Percentiles rank a stretch among this genome's conserved stretches.
These are phyloP conservation scores for Porcisia hertigi DNA, from an alignment of 208 protist genomes.

Conservation along the genomic window DNA sequence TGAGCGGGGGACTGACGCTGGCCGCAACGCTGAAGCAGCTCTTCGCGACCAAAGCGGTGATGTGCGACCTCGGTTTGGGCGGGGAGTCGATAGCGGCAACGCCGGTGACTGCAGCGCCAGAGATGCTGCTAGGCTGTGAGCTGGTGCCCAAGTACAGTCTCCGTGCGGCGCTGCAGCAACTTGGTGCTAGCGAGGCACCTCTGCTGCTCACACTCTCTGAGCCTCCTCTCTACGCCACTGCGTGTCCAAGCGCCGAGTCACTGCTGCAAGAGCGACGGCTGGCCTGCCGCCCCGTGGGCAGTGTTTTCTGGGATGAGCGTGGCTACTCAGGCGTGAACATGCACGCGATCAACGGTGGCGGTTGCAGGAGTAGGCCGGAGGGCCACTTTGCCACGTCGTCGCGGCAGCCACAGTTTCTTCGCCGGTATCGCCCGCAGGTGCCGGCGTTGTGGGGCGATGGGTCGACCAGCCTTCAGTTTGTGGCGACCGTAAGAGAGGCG, in stretches of 20 bases:
- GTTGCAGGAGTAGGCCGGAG: constrained; percentile 3
- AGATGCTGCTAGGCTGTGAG: constrained; percentile 16
- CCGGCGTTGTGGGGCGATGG: constrained; percentile 51
- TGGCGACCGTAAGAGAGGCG: constrained; percentile 39
- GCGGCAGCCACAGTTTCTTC: constrained; percentile 11
- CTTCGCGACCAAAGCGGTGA: not conserved
- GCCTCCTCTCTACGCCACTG: constrained; percentile 25
- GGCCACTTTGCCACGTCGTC: constrained; percentile 11
- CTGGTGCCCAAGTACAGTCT: constrained; percentile 14
- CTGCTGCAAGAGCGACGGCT: constrained; percentile 22
- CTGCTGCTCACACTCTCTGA: constrained; percentile 32
- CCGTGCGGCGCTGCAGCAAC: constrained; percentile 13
- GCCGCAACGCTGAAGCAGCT: constrained; percentile 31
- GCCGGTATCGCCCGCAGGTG: constrained; percentile 24
- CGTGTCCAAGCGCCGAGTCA: constrained; percentile 20
- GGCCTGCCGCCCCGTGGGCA: constrained; percentile 12
- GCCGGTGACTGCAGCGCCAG: constrained; percentile 8
- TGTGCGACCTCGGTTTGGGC: not conserved
- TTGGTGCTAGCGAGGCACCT: constrained; percentile 18
- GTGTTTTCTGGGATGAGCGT: constrained; percentile 4
- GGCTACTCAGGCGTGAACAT: not conserved
- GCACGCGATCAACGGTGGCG: not conserved
- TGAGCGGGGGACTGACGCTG: not conserved
- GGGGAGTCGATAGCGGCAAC: constrained; percentile 4
- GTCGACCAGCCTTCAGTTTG: constrained; percentile 34